Base-by-base conservation (phyloP, 2,329 filamentous ascomycete genomes). In the Nigrospora osmanthi region DNA sequence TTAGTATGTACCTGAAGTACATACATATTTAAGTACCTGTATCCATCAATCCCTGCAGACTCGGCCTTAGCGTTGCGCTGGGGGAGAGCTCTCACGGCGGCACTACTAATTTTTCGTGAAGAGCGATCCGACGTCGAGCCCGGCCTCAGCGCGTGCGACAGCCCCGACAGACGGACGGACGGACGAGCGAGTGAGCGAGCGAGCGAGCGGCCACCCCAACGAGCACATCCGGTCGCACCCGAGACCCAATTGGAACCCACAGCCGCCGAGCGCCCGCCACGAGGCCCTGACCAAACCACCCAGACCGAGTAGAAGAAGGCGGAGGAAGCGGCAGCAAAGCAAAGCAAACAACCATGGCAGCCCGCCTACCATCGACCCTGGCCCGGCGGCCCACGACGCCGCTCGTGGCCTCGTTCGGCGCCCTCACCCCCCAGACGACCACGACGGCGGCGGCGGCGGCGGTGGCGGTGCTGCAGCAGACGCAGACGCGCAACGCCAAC, bases 401-500 rank as follows among this genome's bases (percentile, higher is more conserved):
- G 12, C 16, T 19, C 34, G 36, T 49, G 32, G 47, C 48, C 38
- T 42, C 36, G 35, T 51, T 54, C 40, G 46, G 53, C 45, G 48
- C 52, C 39, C 48, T 49, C 50, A 54, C 51, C 31, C 47, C 57
- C 38, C 40, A 44, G 49, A 49, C 52, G 42, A 52, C 56, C 48
- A 44, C 53, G 47, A 48, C 54, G 19, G 47, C 46, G n/a, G 36
- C 42, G 42, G 52, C 56, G 49, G 45, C 53, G 47, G 48, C 54
- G 19, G 47, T 45, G n/a, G 36, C 42, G 31, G 37, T 40, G 17
- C 49, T 58, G 48, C 58, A 63, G 37, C 53, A 54, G 65, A 68
- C 66, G 41, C 85, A 90, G 70, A 73, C 81, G 61, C 84, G 89
- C 49, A 81, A 89, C 62, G 93, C 93, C 43, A 89, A 87, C 19